Evolutionary conservation across 768 basidiomycete genomes (phyloP), one percentile per base, ranked within the genome.

Genomic region (Xerocomus potaroensis): DNA sequence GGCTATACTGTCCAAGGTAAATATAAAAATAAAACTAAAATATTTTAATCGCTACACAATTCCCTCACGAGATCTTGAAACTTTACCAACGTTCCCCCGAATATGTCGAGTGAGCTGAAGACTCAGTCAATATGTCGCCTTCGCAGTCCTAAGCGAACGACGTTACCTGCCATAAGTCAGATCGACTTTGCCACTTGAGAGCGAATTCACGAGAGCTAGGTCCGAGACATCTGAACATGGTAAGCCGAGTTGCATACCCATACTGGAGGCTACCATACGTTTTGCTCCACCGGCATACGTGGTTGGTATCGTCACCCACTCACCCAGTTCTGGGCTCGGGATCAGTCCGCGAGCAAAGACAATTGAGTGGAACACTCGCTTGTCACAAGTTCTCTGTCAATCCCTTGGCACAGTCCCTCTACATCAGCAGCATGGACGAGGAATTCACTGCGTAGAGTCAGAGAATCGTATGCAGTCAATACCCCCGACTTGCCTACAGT

Each of bases 401-500:
- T 93, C 1, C 96, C 96, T 69, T 93, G 83, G 64, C 96, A 98
- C 19, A 98, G 70, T 0, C 96, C 96, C 66, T 99, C 96, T 8
- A 99, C 94, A 55, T 98, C 96, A n/a, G 96, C 96, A 0, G 96
- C 95, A 66, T 99, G 96, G 22, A 99, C 76, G 35, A 99, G 70
- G 54, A 99, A 90, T 63, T 98, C 96, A 54, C 93, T 93, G 53
- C 26, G n/a, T 41, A 43, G 22, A 45, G 36, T 63, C 58, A 62
- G 54, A 34, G 9, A 8, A 23, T 30, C 16, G 24, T 35, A 45
- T 29, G n/a, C 47, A 21, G 37, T n/a, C 30, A 18, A 22, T 27
- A n/a, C 7, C 27, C 7, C 27, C 18, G 6, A 55, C 66, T 50
- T 30, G 83, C 89, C 85, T 90, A 75, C 92, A 96, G 63, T 91